Conservation (phyloP, 805 yeast genomes). For the Myxozyma udenii region DNA sequence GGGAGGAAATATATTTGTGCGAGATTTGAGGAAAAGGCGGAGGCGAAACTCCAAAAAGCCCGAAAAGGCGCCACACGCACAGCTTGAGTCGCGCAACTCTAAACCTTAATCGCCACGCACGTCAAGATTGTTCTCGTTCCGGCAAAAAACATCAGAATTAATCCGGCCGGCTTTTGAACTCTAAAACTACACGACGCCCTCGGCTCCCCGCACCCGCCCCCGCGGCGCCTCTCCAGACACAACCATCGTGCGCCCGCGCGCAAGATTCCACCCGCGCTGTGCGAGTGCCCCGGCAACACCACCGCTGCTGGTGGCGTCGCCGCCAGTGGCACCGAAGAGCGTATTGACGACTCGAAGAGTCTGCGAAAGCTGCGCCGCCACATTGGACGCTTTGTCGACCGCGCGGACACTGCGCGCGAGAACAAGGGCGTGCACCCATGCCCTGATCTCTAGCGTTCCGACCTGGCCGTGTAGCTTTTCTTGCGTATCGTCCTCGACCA, state of each 20-base stretch:
- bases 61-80: background rate
- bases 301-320: constrained; percentile 2
- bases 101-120: no score
- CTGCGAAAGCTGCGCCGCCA: constrained; percentile 5
- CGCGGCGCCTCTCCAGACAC: constrained; percentile 23
- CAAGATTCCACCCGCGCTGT: constrained; percentile 17
- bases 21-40: no score
- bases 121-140: no score
- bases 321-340: constrained; percentile 5
- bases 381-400: constrained; percentile 2
- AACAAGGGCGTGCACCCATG: constrained; percentile 37
- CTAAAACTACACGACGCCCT: background rate
- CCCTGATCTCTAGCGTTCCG: constrained; percentile 31
- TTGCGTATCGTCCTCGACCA: constrained; percentile 17
- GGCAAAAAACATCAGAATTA: no score
- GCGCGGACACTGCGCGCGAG: constrained; percentile 25
- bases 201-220: constrained; percentile 3
- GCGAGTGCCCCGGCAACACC: constrained; percentile 5
- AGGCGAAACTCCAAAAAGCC: no score
- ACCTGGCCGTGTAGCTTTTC: background rate
- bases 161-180: no score
- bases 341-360: constrained; percentile 13
- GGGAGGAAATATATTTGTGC: no score
- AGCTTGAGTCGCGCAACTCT: background rate
- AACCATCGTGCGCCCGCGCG: constrained; percentile 22